These are phyloP conservation scores for Penicillium sp. DNA, from an alignment of 2,329 filamentous ascomycete genomes.

Conservation along the genomic window DNA sequence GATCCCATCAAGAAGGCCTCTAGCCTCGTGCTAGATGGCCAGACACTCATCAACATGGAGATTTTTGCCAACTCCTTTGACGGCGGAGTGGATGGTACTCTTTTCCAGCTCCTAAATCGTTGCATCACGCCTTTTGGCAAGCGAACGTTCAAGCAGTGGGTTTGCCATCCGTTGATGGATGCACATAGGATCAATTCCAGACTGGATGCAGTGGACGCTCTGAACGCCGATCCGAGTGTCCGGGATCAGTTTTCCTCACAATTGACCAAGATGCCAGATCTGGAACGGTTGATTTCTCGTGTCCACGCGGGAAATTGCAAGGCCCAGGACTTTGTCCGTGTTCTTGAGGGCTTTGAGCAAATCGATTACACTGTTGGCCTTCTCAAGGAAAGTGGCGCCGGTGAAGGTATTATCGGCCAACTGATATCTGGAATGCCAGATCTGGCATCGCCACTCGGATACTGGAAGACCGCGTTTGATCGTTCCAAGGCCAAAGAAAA, in stretches of 20 bases:
- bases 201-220: constrained; percentile 86
- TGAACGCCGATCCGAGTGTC: constrained; percentile 77
- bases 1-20: constrained; percentile 87
- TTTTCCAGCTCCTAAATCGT: constrained; percentile 86
- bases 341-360: constrained; percentile 94
- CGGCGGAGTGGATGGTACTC: constrained; percentile 76
- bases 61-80: constrained; percentile 92
- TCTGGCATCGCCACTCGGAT: constrained; percentile 67
- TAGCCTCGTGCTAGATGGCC: constrained; percentile 87
- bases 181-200: constrained; percentile 85
- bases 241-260: constrained; percentile 86
- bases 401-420: constrained; percentile 77
- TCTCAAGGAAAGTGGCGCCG: constrained; percentile 68
- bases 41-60: constrained; percentile 97
- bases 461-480: constrained; percentile 92
- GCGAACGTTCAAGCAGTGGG: constrained; percentile 92
- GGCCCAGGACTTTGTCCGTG: constrained; percentile 86
- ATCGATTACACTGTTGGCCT: constrained; percentile 92
- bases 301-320: constrained; percentile 90
- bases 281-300: constrained; percentile 89
- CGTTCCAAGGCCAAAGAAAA: constrained; percentile 72
- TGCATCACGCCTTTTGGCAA: constrained; percentile 98
- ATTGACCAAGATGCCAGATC: constrained; percentile 85
- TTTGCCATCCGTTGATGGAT: constrained; percentile 90
- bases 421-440: constrained; percentile 84